These are phyloP conservation scores for Atkinsonella hypoxylon DNA, from an alignment of 2,329 filamentous ascomycete species.

Conservation along the genomic window DNA sequence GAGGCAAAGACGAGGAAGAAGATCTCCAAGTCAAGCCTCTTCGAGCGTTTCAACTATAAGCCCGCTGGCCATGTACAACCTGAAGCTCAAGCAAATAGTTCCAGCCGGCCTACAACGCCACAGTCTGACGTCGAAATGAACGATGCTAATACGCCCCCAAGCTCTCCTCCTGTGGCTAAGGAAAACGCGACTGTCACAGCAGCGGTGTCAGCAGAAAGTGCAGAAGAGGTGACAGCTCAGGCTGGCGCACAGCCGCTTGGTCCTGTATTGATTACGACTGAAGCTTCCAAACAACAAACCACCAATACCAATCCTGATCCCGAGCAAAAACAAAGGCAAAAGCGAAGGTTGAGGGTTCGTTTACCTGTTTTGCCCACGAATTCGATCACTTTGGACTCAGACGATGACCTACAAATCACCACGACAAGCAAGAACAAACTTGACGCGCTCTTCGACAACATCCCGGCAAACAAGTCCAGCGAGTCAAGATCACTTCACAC, in stretches of 20 bases:
- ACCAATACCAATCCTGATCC: conserved; percentile 10
- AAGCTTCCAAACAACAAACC: conserved; percentile 51
- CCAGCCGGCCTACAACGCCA: conserved; percentile 41
- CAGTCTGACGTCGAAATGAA: conserved; percentile 40
- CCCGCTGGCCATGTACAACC: conserved; percentile 19
- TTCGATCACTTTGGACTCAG: conserved; percentile 30
- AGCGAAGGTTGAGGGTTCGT: conserved; percentile 39
- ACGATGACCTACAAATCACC: conserved; percentile 54
- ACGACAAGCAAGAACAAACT: conserved; percentile 37
- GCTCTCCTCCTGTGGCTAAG: conserved; percentile 43
- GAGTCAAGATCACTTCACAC: conserved; percentile 53
- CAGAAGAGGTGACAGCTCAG: background rate
- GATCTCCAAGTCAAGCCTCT: conserved; percentile 69
- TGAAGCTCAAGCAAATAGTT: conserved; percentile 28
- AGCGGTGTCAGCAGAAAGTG: background rate
- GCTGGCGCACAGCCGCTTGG: background rate
- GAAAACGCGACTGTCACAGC: conserved; percentile 13
- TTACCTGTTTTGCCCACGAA: conserved; percentile 30
- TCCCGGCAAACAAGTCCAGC: conserved; percentile 50
- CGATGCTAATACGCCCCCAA: conserved; percentile 55
- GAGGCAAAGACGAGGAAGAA: conserved; percentile 87
- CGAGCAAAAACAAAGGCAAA: conserved; percentile 17
- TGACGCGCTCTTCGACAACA: conserved; percentile 56
- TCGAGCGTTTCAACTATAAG: conserved; percentile 72
- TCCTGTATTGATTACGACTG: conserved; percentile 21